Base-by-base conservation (phyloP, 805 yeast genomes). In the Metschnikowia gruessii region DNA sequence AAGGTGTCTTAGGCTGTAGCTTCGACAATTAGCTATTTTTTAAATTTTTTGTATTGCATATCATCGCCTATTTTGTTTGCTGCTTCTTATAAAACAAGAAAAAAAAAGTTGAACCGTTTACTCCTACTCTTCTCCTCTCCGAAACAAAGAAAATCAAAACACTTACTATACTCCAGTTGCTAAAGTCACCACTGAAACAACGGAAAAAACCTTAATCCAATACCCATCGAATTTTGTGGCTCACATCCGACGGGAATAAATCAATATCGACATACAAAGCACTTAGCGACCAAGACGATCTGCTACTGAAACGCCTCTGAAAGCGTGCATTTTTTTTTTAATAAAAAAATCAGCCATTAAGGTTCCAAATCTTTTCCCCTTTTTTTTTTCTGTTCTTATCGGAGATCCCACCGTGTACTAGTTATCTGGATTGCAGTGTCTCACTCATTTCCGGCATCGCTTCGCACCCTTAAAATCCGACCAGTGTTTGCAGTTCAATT, bases 1-100 rank as follows among this genome's bases (percentile, higher is more conserved):
- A 18, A 24, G 24, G 42, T 39, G 47, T 34, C 39, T 39, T 15
- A 29, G 18, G 22, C 28, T 17, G 16, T 40, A 6, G 34, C 29
- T 17, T 41, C 34, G 34, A 26, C 28, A 26, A 13, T 36, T 36
- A 10, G n/a, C 16, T 21, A 13, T 22, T 18, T 21, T 36, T 12
- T 36, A 18, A 18, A 13, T 18, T 34, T 34, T 10, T 9, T 17
- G 24, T 34, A 7, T 18, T 34, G 22, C 18, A 34, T 34, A 17
- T 34, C 37, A 11, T 16, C 22, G 21, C 37, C 11, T 16, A 12
- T 16, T 34, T 34, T 13, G 18, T 34, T 26, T 26, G 21, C 37
- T 12, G 15, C 15, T 17, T 13, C 37, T 34, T 17, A 17, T 34
- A 12, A 17, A 34, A 18, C 22, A 16, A 9, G 3, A 34, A 13